Evolutionary conservation across 208 protist genomes (phyloP).

Genomic region (Trypanosoma cruzi): DNA sequence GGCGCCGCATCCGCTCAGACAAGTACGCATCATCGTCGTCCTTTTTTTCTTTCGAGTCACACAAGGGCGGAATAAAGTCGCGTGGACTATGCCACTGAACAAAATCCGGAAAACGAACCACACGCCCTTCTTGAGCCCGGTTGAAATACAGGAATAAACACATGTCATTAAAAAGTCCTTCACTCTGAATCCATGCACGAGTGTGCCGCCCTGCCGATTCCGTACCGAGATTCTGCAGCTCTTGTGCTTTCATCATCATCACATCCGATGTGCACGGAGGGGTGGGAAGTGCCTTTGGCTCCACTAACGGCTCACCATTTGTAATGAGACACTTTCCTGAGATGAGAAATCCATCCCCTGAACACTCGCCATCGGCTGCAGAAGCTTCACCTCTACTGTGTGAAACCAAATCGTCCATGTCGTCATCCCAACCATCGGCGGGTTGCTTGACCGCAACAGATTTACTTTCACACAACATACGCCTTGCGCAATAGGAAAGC

Average conservation of each 20-base stretch:
- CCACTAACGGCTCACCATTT: constrained; percentile 56
- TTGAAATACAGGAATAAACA: constrained; percentile 86
- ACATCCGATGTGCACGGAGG: constrained; percentile 61
- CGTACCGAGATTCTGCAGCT: constrained; percentile 43
- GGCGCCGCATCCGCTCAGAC: constrained; percentile 67
- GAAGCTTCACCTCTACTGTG: constrained; percentile 1
- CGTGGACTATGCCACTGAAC: constrained; percentile 87
- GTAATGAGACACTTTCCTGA: constrained; percentile 48
- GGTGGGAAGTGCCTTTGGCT: constrained; percentile 56
- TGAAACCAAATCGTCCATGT: constrained; percentile 6
- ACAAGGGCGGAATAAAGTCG: constrained; percentile 50
- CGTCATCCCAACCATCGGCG: constrained; percentile 38
- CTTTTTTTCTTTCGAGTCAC: not conserved
- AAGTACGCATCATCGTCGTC: constrained; percentile 63
- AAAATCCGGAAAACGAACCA: constrained; percentile 89
- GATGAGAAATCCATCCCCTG: not conserved
- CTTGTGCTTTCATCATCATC: constrained; percentile 52
- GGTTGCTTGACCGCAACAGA: not conserved
- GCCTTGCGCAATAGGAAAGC: constrained; percentile 53
- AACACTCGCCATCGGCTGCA: not conserved
- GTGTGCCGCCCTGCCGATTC: constrained; percentile 35
- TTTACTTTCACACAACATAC: constrained; percentile 33
- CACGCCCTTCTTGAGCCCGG: constrained; percentile 54
- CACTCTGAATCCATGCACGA: constrained; percentile 52
- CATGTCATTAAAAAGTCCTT: constrained; percentile 88